These are phyloP conservation scores for Solanum sparsipilum DNA, from an alignment of 257 asterid species.

Conservation along the genomic window DNA sequence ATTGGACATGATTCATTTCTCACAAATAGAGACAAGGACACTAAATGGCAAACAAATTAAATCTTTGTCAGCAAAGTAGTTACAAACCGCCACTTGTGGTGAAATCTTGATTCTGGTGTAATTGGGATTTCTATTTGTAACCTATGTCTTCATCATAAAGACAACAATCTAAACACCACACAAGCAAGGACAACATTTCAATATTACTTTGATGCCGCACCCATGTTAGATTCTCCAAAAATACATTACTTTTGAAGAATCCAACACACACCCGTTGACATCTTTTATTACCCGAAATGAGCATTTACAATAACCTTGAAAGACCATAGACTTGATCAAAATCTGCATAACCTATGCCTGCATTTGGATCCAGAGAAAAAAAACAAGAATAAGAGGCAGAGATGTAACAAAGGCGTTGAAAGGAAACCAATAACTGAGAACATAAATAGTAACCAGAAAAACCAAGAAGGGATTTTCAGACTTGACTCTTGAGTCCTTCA, in stretches of 20 bases:
- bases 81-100: background rate
- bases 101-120: background rate
- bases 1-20: background rate
- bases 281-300: background rate
- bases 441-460: background rate
- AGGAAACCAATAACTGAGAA: too few species aligned
- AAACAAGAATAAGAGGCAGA: background rate
- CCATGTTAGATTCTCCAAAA: too few species aligned
- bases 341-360: conserved; percentile 1
- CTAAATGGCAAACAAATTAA: background rate
- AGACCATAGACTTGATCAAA: background rate
- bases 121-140: background rate
- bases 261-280: background rate
- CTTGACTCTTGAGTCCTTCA: background rate
- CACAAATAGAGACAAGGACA: background rate
- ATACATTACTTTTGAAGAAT: too few species aligned
- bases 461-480: background rate
- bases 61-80: background rate
- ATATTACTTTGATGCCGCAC: background rate
- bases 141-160: background rate
- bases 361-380: background rate
- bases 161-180: background rate
- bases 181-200: background rate
- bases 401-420: too few species aligned
- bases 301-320: background rate